Evolutionary conservation across 768 basidiomycete species (phyloP).

Genomic region (Artomyces pyxidatus): DNA sequence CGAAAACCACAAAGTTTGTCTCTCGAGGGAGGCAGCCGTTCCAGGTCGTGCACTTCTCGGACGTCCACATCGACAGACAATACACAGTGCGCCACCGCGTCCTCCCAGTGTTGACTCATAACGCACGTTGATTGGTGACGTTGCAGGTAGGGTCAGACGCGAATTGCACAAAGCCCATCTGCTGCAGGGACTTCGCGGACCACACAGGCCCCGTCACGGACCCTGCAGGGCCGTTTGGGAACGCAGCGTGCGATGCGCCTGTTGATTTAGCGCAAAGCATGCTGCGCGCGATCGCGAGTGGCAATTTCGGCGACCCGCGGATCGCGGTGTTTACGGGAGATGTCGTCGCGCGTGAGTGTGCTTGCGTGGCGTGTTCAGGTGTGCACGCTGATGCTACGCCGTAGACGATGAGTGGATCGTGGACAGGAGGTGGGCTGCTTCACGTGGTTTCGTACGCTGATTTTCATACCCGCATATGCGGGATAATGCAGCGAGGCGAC

Average conservation of each 20-base stretch:
- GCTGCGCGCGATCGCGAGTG: background rate
- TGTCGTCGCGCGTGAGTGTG: constrained; percentile 44
- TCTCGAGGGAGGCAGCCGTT: background rate
- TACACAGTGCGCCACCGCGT: background rate
- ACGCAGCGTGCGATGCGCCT: background rate
- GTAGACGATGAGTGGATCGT: constrained; percentile 45
- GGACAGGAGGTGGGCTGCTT: constrained; percentile 30
- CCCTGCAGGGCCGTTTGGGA: constrained; percentile 1
- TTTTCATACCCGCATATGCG: background rate
- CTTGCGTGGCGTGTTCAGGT: background rate
- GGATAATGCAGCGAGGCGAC: constrained; percentile 20
- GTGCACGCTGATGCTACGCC: background rate
- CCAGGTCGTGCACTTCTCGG: constrained; percentile 4
- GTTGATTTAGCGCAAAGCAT: background rate
- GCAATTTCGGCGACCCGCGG: constrained; percentile 15
- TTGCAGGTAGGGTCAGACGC: background rate
- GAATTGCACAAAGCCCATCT: constrained; percentile 4
- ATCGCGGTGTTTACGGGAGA: constrained; percentile 62
- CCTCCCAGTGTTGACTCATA: background rate
- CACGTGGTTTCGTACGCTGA: too few species aligned
- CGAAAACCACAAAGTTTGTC: background rate
- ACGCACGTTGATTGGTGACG: background rate
- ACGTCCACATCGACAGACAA: background rate
- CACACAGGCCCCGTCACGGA: background rate
- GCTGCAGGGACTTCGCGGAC: constrained; percentile 1